phyloP scores from a whole-genome alignment of 257 asterid species.

The Solanum gracilifrons region DNA sequence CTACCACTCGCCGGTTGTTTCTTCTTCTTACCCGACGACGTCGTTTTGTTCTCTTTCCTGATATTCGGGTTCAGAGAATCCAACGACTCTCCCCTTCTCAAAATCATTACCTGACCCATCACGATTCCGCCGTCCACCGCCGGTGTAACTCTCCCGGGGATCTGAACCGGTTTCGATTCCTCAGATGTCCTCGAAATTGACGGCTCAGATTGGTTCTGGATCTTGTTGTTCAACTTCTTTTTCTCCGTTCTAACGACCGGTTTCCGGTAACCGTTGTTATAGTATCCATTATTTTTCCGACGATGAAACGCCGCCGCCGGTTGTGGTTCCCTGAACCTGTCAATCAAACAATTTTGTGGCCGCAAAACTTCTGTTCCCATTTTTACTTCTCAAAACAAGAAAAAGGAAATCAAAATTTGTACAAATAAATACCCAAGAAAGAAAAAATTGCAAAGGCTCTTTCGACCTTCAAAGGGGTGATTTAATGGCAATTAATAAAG shows the following conservation, averaged over 20 bases:
- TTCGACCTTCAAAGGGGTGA: neutral
- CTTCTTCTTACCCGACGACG: neutral
- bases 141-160: neutral
- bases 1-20: conserved; percentile 1
- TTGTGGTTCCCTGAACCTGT: conserved; percentile 9
- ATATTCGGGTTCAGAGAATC: conserved; percentile 28
- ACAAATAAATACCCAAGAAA: neutral
- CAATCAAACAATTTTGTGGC: conserved; percentile 27
- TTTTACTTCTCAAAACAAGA: neutral
- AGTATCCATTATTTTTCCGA: conserved; percentile 10
- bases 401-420: neutral
- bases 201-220: neutral
- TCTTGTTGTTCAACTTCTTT: neutral
- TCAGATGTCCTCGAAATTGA: conserved; percentile 1
- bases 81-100: conserved; percentile 37
- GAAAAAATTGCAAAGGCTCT: neutral
- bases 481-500: neutral
- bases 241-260: conserved; percentile 10
- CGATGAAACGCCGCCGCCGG: neutral
- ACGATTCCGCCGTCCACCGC: neutral
- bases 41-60: conserved; percentile 3
- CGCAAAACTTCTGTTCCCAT: conserved; percentile 42
- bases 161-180: neutral
- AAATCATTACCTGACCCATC: conserved; percentile 1
- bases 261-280: neutral